A percentile compares a stretch with the other conserved stretches of the same genome.
Evolutionary conservation across 73 alveolate genomes (phyloP).

Genomic region (Tetrahymena thermophila): DNA sequence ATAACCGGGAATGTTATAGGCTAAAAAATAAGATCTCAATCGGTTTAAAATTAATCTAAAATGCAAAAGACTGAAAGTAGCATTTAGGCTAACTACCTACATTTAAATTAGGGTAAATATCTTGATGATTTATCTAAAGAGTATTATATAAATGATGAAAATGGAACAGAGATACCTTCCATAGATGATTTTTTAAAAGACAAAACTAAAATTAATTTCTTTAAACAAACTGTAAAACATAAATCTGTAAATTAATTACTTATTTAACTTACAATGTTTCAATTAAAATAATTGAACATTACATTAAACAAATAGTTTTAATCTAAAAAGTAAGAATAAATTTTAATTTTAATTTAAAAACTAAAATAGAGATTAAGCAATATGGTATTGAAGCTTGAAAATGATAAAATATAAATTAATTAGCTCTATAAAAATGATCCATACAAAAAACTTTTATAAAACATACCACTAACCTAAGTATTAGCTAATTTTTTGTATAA

Average conservation of each 20-base stretch:
- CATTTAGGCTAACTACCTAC: not conserved
- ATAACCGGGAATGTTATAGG: not conserved
- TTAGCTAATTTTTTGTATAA: not conserved
- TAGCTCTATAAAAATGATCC: not conserved
- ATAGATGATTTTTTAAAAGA: not conserved
- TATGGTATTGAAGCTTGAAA: not conserved
- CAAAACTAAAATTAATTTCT: not conserved
- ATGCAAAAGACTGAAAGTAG: not conserved
- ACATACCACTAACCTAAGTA: not conserved
- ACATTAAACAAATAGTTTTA: not conserved
- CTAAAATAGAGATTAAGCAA: not conserved
- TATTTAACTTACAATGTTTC: no score
- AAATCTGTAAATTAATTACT: not conserved
- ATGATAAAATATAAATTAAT: not conserved
- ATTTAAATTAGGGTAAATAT: not conserved
- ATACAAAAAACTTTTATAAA: not conserved
- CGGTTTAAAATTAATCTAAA: not conserved
- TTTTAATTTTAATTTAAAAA: not conserved
- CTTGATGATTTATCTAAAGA: not conserved
- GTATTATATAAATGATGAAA: not conserved
- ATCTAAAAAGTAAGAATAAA: not conserved
- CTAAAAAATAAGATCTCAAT: not conserved
- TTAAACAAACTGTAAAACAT: not conserved
- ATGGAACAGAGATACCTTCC: not conserved
- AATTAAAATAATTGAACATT: no score